Evolutionary conservation across 2,329 filamentous ascomycete genomes (phyloP), one percentile per base, ranked within the genome.

Genomic region (Diplodia seriata): DNA sequence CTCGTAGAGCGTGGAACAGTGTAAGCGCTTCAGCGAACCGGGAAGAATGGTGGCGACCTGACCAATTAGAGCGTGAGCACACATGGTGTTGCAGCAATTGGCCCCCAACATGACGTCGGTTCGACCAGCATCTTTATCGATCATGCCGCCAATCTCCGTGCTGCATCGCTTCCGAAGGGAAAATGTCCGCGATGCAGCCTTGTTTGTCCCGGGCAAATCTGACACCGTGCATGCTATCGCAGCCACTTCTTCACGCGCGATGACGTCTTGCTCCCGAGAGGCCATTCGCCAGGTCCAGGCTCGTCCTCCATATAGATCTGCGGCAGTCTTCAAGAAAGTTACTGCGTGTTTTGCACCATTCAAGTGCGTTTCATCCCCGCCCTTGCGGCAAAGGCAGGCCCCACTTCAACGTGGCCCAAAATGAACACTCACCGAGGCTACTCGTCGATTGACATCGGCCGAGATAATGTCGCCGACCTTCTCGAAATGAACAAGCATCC

Each of bases 361-460:
- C 9, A 14, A 14, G 14, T 51, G 49, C 49, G 9, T 23, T 50
- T 15, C 36, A 40, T 15, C 14, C 38, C 38, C 4, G 11, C 11
- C 11, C 2, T 12, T 51, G 12, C 49, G 49, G 49, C 11, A 23
- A 8, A 20, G 6, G n/a, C 8, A n/a, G 8, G 23, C 12, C 38
- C 18, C 18, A 12, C 14, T 40, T 12, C 14, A 31, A 14, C 12
- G 51, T 54, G 7, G 20, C 23, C 15, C 26, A 29, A 18, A 6
- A 31, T 54, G 51, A 29, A 54, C 51, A 29, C 6, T 26, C 23
- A 54, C 23, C 29, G 23, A 23, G 11, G 51, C 31, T 54, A 54
- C 51, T 54, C 51, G 12, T 54, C 51, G 51, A 54, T 31, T 54
- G 51, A 31, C 23, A 54, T 54, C 23, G 23, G 15, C 51, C 51